phyloP scores from a whole-genome alignment of 78 protist genomes.

The Dictyostelium firmibasis region DNA sequence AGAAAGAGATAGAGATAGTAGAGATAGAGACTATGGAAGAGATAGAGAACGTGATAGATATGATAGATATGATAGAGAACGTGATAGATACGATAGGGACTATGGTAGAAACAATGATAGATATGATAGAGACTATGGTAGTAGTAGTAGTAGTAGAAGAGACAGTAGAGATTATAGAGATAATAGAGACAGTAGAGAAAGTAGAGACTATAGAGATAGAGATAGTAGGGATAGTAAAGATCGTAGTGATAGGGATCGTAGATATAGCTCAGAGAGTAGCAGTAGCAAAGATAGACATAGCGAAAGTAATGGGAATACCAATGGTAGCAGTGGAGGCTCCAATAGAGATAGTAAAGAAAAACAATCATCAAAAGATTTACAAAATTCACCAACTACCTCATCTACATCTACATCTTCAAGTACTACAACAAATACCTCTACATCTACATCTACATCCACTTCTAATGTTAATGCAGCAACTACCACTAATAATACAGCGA shows the following conservation, averaged over 20 bases:
- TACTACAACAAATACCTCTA: background rate
- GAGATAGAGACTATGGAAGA: background rate
- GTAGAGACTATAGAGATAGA: background rate
- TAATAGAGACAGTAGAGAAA: background rate
- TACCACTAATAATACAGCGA: background rate
- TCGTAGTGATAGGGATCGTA: background rate
- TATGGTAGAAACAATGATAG: background rate
- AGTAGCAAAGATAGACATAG: background rate
- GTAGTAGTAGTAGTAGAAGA: background rate
- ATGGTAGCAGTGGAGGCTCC: background rate
- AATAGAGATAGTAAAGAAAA: background rate
- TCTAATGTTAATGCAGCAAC: no score
- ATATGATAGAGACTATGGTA: background rate
- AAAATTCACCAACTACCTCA: background rate
- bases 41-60: background rate
- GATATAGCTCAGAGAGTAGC: background rate
- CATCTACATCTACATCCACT: no score
- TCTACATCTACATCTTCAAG: background rate
- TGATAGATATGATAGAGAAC: background rate
- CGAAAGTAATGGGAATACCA: background rate
- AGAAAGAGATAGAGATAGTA: conserved; percentile 4
- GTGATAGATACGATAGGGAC: conserved; percentile 1
- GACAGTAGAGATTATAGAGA: background rate
- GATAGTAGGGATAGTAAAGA: background rate
- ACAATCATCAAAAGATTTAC: background rate